Evolutionary conservation across 1,139 yeast genomes (phyloP), one percentile per base, ranked within the genome.

Genomic region (Taiozyma sp.): DNA sequence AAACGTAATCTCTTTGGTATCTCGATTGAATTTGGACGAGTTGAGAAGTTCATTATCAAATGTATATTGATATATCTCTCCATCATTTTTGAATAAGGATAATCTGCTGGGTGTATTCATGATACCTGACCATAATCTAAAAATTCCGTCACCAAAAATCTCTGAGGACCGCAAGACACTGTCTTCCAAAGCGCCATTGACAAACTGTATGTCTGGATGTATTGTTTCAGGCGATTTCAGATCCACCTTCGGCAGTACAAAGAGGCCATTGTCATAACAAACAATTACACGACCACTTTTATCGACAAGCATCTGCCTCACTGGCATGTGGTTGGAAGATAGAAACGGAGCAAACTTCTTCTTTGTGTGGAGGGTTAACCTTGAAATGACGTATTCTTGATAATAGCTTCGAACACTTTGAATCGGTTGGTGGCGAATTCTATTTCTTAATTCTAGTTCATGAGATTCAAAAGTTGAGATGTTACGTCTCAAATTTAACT

Each of bases 41-140:
- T 41, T 49, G 48, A 50, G 35, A 16, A 50, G 22, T n/a, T 45
- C 44, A 47, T 47, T 42, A 35, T 46, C 16, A 40, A 49, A 34
- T 40, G 22, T 44, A 48, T 24, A 19, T 29, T 46, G 28, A 45
- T 30, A 34, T 34, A 32, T 30, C 4, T 48, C 32, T 21, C 53
- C 54, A 13, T 44, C 30, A 40, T 46, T 47, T 13, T 47, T 42
- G 29, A 44, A 30, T 37, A 49, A 2, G 34, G 53, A 52, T 11
- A 57, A 35, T 21, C 50, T 48, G 44, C 61, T 58, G 5, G 58
- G 56, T 19, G 55, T 57, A 47, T 59, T 56, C 42, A 55, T 40
- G 2, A 52, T 48, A 0, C 61, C 62, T 41, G 47, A 51, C 60
- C 60, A 57, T 13, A 60, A 51, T 30, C 61, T 42, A 10, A 51